Evolutionary conservation across 371 early-diverging fungal species (phyloP).

Genomic region (Chytridium lagenaria): DNA sequence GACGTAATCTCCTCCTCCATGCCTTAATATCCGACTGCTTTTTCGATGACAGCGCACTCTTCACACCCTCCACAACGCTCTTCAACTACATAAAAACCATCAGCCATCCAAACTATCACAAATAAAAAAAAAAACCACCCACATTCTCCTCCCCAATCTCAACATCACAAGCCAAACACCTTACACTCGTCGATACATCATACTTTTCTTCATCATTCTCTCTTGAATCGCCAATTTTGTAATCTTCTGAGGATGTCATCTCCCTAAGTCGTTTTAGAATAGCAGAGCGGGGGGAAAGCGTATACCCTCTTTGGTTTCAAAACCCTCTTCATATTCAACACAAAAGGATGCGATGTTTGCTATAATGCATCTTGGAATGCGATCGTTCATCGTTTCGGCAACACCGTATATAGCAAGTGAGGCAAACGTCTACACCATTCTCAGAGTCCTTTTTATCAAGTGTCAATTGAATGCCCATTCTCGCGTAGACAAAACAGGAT

Average conservation of each 20-base stretch:
- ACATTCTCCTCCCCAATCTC: conserved; percentile 39
- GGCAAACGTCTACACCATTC: conserved; percentile 88
- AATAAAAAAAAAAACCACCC: not conserved
- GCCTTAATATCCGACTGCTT: conserved; percentile 88
- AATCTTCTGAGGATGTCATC: conserved; percentile 76
- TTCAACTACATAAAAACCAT: conserved; percentile 54
- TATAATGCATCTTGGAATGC: conserved; percentile 79
- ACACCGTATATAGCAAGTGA: conserved; percentile 92
- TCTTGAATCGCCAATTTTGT: conserved; percentile 85
- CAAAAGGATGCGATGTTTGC: conserved; percentile 77
- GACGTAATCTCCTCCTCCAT: conserved; percentile 84
- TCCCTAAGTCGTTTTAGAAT: conserved; percentile 19
- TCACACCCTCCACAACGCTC: conserved; percentile 68
- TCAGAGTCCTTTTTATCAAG: conserved; percentile 60
- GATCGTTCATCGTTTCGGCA: conserved; percentile 67
- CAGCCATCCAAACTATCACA: not conserved
- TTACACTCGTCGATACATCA: conserved; percentile 66
- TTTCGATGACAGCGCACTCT: conserved; percentile 78
- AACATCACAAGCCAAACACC: conserved; percentile 71
- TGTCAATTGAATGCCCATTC: conserved; percentile 26
- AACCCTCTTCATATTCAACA: conserved; percentile 81
- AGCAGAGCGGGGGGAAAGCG: not conserved
- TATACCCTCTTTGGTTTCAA: conserved; percentile 39
- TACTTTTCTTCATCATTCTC: conserved; percentile 71
- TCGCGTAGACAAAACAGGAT: not conserved